phyloP scores from a whole-genome alignment of 2,329 filamentous ascomycete species.

The Beauveria sp. region DNA sequence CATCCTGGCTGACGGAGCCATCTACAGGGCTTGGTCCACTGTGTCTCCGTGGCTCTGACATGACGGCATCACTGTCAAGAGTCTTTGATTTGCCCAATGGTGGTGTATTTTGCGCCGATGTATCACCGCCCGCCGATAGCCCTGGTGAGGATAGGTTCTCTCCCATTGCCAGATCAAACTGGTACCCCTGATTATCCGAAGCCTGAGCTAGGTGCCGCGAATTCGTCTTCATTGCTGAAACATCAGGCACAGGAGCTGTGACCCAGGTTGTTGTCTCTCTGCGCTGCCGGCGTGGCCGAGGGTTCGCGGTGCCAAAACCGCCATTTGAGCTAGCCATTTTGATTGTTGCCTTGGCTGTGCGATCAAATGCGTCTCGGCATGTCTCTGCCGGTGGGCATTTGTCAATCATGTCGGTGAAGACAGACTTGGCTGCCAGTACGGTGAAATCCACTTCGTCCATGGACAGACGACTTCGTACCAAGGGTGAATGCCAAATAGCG shows the following conservation, averaged over 20 bases:
- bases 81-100: constrained; percentile 30
- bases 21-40: constrained; percentile 25
- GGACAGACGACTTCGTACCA: constrained; percentile 76
- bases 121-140: constrained; percentile 29
- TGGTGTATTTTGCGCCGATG: constrained; percentile 33
- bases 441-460: constrained; percentile 98
- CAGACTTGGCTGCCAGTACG: constrained; percentile 84
- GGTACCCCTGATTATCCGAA: constrained; percentile 14
- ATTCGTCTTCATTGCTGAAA: constrained; percentile 16
- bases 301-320: constrained; percentile 54
- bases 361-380: constrained; percentile 87
- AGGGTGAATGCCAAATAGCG: constrained; percentile 91
- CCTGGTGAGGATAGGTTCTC: constrained; percentile 35
- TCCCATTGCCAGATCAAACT: constrained; percentile 30
- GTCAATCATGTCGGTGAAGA: constrained; percentile 83
- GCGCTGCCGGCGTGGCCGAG: constrained; percentile 21
- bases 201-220: constrained; percentile 20
- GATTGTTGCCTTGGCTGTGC: constrained; percentile 91
- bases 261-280: constrained; percentile 25
- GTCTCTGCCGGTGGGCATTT: constrained; percentile 94
- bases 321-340: constrained; percentile 88
- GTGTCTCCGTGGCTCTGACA: constrained; percentile 23
- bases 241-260: constrained; percentile 18
- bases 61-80: constrained; percentile 25
- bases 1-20: constrained; percentile 22